A percentile compares a stretch with the other conserved stretches of the same genome.
These are phyloP conservation scores for Verticillium nonalfalfae DNA, from an alignment of 2,329 filamentous ascomycete species.

Conservation along the genomic window DNA sequence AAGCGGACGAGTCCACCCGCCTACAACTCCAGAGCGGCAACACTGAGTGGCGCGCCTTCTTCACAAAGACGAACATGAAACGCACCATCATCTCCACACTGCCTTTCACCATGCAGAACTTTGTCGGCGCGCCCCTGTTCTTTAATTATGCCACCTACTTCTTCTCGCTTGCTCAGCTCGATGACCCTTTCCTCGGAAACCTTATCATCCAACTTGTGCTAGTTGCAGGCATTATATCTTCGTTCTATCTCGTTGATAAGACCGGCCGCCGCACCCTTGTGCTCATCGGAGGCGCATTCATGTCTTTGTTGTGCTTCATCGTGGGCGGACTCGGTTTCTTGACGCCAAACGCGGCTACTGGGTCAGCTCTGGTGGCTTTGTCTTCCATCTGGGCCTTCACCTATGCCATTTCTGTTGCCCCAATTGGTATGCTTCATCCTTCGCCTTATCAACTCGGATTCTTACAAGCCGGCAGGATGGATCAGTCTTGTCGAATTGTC, in stretches of 20 bases:
- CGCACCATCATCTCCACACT: slow-evolving; percentile 13
- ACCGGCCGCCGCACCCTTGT: slow-evolving; percentile 48
- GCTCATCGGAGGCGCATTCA: slow-evolving; percentile 58
- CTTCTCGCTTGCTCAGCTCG: slow-evolving; percentile 13
- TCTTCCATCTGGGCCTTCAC: slow-evolving; percentile 7
- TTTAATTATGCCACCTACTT: slow-evolving; percentile 17
- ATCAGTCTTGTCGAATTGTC: slow-evolving; percentile 2
- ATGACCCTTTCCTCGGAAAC: slow-evolving; percentile 15
- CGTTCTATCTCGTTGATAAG: slow-evolving; percentile 13
- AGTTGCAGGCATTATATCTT: slow-evolving; percentile 10
- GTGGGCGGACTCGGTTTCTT: slow-evolving; percentile 28
- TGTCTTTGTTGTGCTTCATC: slow-evolving; percentile 54
- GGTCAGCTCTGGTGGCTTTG: slow-evolving; percentile 7
- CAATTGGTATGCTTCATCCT: slow-evolving; percentile 2
- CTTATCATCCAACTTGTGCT: slow-evolving; percentile 7
- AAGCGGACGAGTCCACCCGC: slow-evolving; percentile 5
- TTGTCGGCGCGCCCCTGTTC: slow-evolving; percentile 15
- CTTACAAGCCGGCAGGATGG: background rate
- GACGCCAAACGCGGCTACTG: slow-evolving; percentile 1
- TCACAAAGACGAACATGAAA: slow-evolving; percentile 11
- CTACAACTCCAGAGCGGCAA: slow-evolving; percentile 6
- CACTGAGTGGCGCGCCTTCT: slow-evolving; percentile 1
- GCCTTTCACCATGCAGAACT: slow-evolving; percentile 14
- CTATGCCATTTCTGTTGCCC: slow-evolving; percentile 6
- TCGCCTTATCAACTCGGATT: background rate